phyloP scores from a whole-genome alignment of 108 stramenopile species.

The Cyclotella atomus region DNA sequence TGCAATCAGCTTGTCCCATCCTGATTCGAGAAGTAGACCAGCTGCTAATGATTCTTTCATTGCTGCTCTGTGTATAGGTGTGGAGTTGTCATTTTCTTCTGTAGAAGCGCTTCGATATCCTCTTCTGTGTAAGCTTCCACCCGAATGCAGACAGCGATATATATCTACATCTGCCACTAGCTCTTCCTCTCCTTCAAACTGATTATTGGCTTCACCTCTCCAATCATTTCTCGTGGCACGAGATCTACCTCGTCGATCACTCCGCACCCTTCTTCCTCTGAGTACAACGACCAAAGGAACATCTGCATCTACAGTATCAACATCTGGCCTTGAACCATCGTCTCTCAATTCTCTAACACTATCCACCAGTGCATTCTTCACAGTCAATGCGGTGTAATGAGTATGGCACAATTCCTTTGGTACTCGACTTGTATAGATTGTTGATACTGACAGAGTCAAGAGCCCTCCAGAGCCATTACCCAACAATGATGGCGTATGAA shows the following conservation, averaged over 20 bases:
- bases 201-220: constrained; percentile 14
- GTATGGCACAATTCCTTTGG: constrained; percentile 79
- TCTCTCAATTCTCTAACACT: constrained; percentile 67
- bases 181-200: constrained; percentile 31
- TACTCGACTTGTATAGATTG: constrained; percentile 53
- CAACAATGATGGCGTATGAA: constrained; percentile 61
- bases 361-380: constrained; percentile 85
- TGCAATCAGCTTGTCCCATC: constrained; percentile 58
- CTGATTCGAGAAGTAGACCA: constrained; percentile 70
- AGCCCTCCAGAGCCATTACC: constrained; percentile 72
- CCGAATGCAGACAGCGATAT: constrained; percentile 72
- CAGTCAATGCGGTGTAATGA: constrained; percentile 77
- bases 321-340: constrained; percentile 70
- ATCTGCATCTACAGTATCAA: constrained; percentile 74
- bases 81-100: constrained; percentile 6
- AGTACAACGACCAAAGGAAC: constrained; percentile 77
- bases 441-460: constrained; percentile 63
- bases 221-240: constrained; percentile 7
- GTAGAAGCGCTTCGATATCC: constrained; percentile 56
- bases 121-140: constrained; percentile 69
- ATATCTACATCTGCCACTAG: constrained; percentile 61
- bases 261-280: constrained; percentile 33
- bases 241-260: constrained; percentile 4
- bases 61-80: constrained; percentile 73
- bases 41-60: constrained; percentile 88